Evolutionary conservation across 2,329 filamentous ascomycete species (phyloP).

Genomic region (Emmonsia crescens): DNA sequence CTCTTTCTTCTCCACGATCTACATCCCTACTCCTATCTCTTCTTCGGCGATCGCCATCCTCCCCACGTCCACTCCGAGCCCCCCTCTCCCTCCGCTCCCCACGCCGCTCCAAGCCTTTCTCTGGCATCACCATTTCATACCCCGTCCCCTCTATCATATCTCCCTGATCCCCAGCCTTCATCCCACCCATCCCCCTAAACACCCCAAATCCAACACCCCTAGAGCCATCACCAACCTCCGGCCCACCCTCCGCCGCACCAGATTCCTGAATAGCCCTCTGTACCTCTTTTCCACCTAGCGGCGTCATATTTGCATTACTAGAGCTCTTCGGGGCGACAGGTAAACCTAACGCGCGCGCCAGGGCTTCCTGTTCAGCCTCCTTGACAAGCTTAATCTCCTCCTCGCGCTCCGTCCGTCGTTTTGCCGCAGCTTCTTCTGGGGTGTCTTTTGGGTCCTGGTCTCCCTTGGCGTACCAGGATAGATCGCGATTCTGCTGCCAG

Average conservation of each 20-base stretch:
- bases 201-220: constrained; percentile 27
- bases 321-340: constrained; percentile 51
- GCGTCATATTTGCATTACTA: constrained; percentile 52
- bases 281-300: constrained; percentile 53
- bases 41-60: constrained; percentile 20
- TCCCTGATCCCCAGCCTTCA: constrained; percentile 17
- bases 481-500: constrained; percentile 71
- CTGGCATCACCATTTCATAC: constrained; percentile 7
- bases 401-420: constrained; percentile 45
- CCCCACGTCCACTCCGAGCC: constrained; percentile 22
- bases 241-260: constrained; percentile 19
- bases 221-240: constrained; percentile 16
- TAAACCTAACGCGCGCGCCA: constrained; percentile 70
- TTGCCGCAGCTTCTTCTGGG: constrained; percentile 31
- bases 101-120: constrained; percentile 14
- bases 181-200: constrained; percentile 24
- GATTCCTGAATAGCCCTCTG: constrained; percentile 41
- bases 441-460: constrained; percentile 39
- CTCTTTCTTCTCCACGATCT: constrained; percentile 21
- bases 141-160: constrained; percentile 21
- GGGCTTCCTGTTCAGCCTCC: constrained; percentile 84
- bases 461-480: constrained; percentile 54
- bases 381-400: constrained; percentile 76
- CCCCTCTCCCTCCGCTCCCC: constrained; percentile 23
- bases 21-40: constrained; percentile 21